Evolutionary conservation across 164 flowering plant species (phyloP), one percentile per base, ranked within the genome.

Genomic region (Stephania cephalantha): DNA sequence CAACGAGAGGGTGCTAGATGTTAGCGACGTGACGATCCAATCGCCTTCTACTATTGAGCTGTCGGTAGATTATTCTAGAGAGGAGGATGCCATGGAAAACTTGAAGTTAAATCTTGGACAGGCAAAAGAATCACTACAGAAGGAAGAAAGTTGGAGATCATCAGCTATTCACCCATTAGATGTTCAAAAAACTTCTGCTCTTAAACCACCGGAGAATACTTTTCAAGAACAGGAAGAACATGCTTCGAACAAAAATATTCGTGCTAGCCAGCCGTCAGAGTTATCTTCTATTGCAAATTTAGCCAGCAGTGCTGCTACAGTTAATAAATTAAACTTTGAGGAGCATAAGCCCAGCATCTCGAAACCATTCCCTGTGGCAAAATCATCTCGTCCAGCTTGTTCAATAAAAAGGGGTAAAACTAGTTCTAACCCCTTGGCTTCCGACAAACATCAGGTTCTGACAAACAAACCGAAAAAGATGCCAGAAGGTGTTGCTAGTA

Each of bases 351-450:
- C 65, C 20, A 80, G 53, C 55, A 61, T 73, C 72, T 72, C 79
- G 68, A 86, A 88, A 85, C 69, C 81, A 29, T 77, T 18, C 48
- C 75, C 82, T 76, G 73, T 20, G 8, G 7, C 73, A 75, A 91
- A 89, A 82, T 79, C 84, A 68, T 81, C 88, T 48, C 82, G 78
- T 44, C 75, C 83, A 61, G 79, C 90, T 45, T 72, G 85, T 61
- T 83, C 88, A 70, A 74, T 82, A 17, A 93, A 93, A 78, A 91
- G 83, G 82, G 85, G 82, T n/a, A 90, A 87, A 79, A 63, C 65
- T 68, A 72, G 61, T 76, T 71, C 71, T 71, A 53, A 11, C 76
- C 71, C 72, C 50, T 61, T 69, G 29, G 64, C 52, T 65, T 53
- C 61, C 17, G 76, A 48, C 50, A 85, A 83, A 75, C 46, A 81